phyloP scores from a whole-genome alignment of 2,329 filamentous ascomycete genomes.

The Chrysosphaeria jannelii region DNA sequence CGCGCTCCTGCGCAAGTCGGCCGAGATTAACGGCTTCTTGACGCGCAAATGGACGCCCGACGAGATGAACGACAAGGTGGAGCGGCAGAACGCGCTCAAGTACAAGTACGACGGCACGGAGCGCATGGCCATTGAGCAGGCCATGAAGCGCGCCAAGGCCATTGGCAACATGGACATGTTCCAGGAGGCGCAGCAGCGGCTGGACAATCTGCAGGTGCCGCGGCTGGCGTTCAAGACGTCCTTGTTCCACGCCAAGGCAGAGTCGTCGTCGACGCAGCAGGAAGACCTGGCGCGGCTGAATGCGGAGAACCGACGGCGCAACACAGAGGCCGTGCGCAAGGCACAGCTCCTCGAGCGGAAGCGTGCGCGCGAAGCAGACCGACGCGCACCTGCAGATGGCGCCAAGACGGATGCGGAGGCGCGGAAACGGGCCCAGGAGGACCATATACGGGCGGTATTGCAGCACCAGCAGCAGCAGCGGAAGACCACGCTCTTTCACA shows the following conservation, averaged over 20 bases:
- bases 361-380: slow-evolving; percentile 26
- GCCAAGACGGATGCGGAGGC: no score
- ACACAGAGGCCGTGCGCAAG: slow-evolving; percentile 70
- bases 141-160: slow-evolving; percentile 33
- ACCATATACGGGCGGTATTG: no score
- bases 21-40: slow-evolving; percentile 52
- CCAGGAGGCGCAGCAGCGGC: slow-evolving; percentile 23
- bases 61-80: slow-evolving; percentile 54
- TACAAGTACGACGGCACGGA: slow-evolving; percentile 34
- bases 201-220: slow-evolving; percentile 31
- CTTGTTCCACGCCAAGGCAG: slow-evolving; percentile 22
- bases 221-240: slow-evolving; percentile 46
- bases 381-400: no score
- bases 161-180: slow-evolving; percentile 28
- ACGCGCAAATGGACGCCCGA: slow-evolving; percentile 56
- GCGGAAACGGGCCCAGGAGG: no score
- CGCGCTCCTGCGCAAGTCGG: slow-evolving; percentile 37
- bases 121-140: slow-evolving; percentile 32
- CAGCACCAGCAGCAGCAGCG: no score
- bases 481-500: no score
- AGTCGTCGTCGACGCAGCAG: slow-evolving; percentile 24
- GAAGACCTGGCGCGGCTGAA: slow-evolving; percentile 66
- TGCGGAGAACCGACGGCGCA: slow-evolving; percentile 51
- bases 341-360: slow-evolving; percentile 61
- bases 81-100: slow-evolving; percentile 35